These are phyloP conservation scores for Mucor saturninus DNA, from an alignment of 371 early-diverging fungal species.

Conservation along the genomic window DNA sequence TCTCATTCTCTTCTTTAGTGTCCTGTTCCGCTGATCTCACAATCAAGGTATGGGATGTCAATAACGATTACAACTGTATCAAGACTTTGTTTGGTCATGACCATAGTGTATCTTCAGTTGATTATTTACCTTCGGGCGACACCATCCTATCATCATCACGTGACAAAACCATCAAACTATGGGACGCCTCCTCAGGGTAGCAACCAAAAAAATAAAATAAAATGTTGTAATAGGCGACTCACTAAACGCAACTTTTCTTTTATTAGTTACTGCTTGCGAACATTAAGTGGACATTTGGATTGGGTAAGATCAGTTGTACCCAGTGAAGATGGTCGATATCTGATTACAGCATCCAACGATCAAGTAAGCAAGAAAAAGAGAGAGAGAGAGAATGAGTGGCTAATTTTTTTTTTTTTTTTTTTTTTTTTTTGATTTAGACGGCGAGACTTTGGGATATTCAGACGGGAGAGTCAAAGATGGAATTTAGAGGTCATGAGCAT, in stretches of 20 bases:
- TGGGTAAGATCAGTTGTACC: slow-evolving; percentile 81
- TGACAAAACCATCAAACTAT: slow-evolving; percentile 85
- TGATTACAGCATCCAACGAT: slow-evolving; percentile 81
- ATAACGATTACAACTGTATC: slow-evolving; percentile 81
- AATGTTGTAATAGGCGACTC: background rate
- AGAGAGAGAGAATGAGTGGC: background rate
- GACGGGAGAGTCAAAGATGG: slow-evolving; percentile 72
- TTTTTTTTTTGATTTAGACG: slow-evolving; percentile 46
- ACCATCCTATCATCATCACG: slow-evolving; percentile 80
- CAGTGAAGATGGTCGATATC: slow-evolving; percentile 68
- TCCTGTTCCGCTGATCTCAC: slow-evolving; percentile 88
- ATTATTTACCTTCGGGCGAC: slow-evolving; percentile 72
- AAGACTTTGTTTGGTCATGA: slow-evolving; percentile 89
- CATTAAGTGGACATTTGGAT: slow-evolving; percentile 77
- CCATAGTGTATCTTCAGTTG: slow-evolving; percentile 82
- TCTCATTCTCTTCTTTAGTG: slow-evolving; percentile 35
- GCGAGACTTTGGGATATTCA: slow-evolving; percentile 78
- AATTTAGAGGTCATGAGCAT: slow-evolving; percentile 87
- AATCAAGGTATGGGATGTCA: slow-evolving; percentile 86
- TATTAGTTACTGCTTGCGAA: slow-evolving; percentile 77
- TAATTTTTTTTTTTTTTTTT: background rate
- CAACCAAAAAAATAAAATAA: background rate
- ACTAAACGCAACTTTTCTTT: background rate
- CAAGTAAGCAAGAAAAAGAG: slow-evolving; percentile 55
- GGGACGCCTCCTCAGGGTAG: slow-evolving; percentile 84